phyloP scores from a whole-genome alignment of 1,284 basidiomycete genomes.

The Melampsora americana region DNA sequence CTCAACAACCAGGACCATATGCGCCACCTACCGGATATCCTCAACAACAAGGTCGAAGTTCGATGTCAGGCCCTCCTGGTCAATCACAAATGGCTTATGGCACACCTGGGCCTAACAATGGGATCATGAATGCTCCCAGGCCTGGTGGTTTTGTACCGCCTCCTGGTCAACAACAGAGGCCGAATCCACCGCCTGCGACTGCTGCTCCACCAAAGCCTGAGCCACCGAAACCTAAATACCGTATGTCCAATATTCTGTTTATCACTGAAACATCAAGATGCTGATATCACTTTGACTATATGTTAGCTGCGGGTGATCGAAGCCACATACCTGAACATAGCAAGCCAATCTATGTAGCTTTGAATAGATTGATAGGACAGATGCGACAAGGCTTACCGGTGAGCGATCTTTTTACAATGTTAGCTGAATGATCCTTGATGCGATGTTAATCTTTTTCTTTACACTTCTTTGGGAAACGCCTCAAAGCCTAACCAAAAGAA shows the following conservation, averaged over 20 bases:
- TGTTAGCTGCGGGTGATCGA: constrained; percentile 77
- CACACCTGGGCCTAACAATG: constrained; percentile 1
- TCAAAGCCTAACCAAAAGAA: constrained; percentile 73
- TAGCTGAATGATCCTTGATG: background rate
- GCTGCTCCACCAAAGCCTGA: constrained; percentile 55
- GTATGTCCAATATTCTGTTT: constrained; percentile 55
- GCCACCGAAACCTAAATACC: constrained; percentile 67
- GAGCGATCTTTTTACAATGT: constrained; percentile 49
- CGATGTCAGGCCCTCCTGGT: constrained; percentile 45
- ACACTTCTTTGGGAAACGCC: constrained; percentile 43
- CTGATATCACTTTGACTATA: background rate
- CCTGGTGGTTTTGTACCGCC: constrained; percentile 23
- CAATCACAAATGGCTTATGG: constrained; percentile 15
- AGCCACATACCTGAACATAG: constrained; percentile 77
- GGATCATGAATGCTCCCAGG: background rate
- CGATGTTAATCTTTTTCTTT: no score
- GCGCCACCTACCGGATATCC: constrained; percentile 50
- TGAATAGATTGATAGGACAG: constrained; percentile 50
- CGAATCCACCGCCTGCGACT: constrained; percentile 58
- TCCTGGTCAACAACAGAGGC: constrained; percentile 44
- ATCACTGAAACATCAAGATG: background rate
- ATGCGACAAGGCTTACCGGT: constrained; percentile 71
- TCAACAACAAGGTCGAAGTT: constrained; percentile 46
- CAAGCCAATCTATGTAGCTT: constrained; percentile 62
- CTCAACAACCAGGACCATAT: constrained; percentile 43